Conservation (phyloP, 352 stramenopile genomes). For the Phytopythium mirpurense region DNA sequence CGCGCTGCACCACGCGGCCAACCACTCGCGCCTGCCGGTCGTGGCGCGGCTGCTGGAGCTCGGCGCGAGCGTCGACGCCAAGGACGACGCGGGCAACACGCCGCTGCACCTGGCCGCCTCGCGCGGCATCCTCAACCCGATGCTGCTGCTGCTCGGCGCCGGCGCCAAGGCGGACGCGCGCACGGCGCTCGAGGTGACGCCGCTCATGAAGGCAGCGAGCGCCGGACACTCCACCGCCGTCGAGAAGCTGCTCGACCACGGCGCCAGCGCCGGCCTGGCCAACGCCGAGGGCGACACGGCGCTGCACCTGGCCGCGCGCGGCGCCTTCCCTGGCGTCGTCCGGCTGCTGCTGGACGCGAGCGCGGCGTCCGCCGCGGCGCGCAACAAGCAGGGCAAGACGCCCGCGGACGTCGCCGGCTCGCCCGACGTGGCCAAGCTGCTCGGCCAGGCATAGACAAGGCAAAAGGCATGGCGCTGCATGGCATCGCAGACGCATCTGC, state of each 20-base stretch:
- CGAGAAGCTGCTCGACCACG: constrained; percentile 86
- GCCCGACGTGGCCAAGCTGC: constrained; percentile 54
- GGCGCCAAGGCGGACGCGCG: constrained; percentile 72
- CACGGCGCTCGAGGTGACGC: constrained; percentile 76
- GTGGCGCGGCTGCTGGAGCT: constrained; percentile 69
- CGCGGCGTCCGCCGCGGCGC: constrained; percentile 32
- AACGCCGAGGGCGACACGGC: constrained; percentile 81
- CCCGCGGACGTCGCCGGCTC: constrained; percentile 64
- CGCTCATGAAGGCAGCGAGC: constrained; percentile 84
- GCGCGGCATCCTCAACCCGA: constrained; percentile 83
- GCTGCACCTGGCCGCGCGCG: constrained; percentile 75
- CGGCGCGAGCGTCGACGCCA: constrained; percentile 64
- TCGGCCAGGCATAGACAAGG: constrained; percentile 12
- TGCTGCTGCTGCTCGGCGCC: constrained; percentile 65
- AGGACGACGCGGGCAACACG: constrained; percentile 85
- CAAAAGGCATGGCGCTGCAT: no score
- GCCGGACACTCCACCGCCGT: constrained; percentile 72
- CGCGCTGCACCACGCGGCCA: constrained; percentile 81
- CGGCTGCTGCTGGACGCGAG: constrained; percentile 55
- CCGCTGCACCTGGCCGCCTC: constrained; percentile 78
- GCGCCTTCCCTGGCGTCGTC: constrained; percentile 74
- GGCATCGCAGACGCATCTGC: constrained; percentile 12
- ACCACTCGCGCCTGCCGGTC: constrained; percentile 61
- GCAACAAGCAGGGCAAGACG: constrained; percentile 81
- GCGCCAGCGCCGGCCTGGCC: constrained; percentile 53